Conservation (phyloP, 2,329 filamentous ascomycete species). For the Microsporum audouinii region DNA sequence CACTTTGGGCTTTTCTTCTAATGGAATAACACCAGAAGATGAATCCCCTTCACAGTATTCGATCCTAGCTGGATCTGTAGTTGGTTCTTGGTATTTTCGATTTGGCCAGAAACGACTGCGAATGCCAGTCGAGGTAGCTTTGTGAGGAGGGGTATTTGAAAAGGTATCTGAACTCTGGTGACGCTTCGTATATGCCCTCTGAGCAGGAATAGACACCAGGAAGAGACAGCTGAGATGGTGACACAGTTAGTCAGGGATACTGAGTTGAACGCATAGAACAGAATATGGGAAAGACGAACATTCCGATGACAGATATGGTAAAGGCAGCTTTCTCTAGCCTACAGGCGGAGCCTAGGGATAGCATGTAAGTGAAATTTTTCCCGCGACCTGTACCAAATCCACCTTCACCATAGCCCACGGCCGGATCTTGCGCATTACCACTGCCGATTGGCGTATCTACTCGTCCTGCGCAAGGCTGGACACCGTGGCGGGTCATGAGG, state of each 20-base stretch:
- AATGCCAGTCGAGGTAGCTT: background rate
- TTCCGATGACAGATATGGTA: slow-evolving; percentile 64
- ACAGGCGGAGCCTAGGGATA: slow-evolving; percentile 52
- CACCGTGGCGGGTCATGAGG: slow-evolving; percentile 58
- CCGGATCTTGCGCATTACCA: slow-evolving; percentile 43
- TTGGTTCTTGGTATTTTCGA: background rate
- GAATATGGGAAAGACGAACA: slow-evolving; percentile 41
- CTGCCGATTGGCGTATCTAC: slow-evolving; percentile 59
- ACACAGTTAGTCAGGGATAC: background rate
- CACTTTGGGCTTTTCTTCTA: background rate
- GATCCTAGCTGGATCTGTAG: background rate
- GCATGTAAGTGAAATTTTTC: slow-evolving; percentile 16
- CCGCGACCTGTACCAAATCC: slow-evolving; percentile 30
- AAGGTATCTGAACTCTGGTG: slow-evolving; percentile 3
- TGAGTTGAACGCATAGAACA: background rate
- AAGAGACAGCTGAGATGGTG: slow-evolving; percentile 5
- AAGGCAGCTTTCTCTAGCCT: slow-evolving; percentile 64
- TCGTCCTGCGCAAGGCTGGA: slow-evolving; percentile 51
- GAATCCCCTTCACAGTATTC: slow-evolving; percentile 1
- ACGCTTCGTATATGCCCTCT: slow-evolving; percentile 4
- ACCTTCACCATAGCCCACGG: slow-evolving; percentile 39
- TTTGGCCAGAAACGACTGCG: slow-evolving; percentile 1
- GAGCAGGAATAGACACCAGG: slow-evolving; percentile 8
- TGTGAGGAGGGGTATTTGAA: background rate
- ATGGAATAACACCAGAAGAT: slow-evolving; percentile 8